These are phyloP conservation scores for Exophiala sp. DNA, from an alignment of 2,329 filamentous ascomycete species.

Conservation along the genomic window DNA sequence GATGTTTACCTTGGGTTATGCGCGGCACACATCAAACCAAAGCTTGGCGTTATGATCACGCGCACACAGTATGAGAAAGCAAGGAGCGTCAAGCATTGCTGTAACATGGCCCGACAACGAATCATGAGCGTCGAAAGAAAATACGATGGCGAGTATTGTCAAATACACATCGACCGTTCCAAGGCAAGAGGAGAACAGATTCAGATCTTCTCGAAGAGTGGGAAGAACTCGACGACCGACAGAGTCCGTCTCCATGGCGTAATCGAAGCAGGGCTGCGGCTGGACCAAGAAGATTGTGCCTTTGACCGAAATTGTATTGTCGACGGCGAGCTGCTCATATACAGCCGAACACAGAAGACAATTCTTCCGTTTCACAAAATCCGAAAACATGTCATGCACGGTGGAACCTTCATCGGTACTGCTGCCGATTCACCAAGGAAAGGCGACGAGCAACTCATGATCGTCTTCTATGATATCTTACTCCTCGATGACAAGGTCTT, in stretches of 20 bases:
- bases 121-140: conserved; percentile 75
- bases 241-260: conserved; percentile 59
- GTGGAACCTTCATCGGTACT: conserved; percentile 66
- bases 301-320: conserved; percentile 68
- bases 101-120: conserved; percentile 58
- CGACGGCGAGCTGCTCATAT: conserved; percentile 79
- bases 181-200: conserved; percentile 54
- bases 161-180: conserved; percentile 73
- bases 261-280: conserved; percentile 61
- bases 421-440: conserved; percentile 58
- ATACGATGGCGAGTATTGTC: conserved; percentile 85
- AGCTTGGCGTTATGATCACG: conserved; percentile 58
- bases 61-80: conserved; percentile 59
- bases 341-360: conserved; percentile 61
- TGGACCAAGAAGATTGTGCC: conserved; percentile 57
- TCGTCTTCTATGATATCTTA: conserved; percentile 60
- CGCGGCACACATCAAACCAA: conserved; percentile 44
- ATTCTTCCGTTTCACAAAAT: conserved; percentile 79
- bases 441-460: conserved; percentile 35
- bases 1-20: conserved; percentile 10
- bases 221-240: conserved; percentile 80
- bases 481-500: conserved; percentile 54
- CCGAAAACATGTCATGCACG: conserved; percentile 71
- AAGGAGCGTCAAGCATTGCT: conserved; percentile 68
- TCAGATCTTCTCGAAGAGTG: conserved; percentile 87